Percentiles rank a stretch among this genome's conserved stretches.
Conservation (phyloP, 1,139 yeast species). For the Keqinozyma sinolaborantium region DNA sequence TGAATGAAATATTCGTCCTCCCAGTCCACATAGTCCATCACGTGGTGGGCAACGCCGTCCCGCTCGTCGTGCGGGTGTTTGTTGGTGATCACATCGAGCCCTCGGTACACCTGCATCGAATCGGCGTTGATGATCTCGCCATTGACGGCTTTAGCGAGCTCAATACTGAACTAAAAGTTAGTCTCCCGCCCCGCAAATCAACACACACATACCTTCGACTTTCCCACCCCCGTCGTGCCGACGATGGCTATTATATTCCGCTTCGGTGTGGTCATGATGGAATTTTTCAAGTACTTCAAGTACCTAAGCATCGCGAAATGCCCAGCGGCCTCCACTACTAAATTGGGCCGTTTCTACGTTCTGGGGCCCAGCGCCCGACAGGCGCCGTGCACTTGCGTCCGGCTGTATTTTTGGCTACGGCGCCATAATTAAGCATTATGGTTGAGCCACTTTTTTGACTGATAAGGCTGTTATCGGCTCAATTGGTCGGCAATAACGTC, state of each 20-base stretch:
- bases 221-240: constrained; percentile 98
- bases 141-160: constrained; percentile 68
- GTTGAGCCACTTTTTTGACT: no score
- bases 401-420: no score
- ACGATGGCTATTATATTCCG: constrained; percentile 63
- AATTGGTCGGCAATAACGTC: no score
- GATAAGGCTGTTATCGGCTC: no score
- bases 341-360: no score
- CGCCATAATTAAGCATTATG: no score
- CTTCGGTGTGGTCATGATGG: constrained; percentile 24
- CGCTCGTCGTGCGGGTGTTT: constrained; percentile 85
- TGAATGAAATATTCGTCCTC: constrained; percentile 81
- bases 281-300: constrained; percentile 19
- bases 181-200: not conserved
- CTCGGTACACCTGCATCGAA: constrained; percentile 90
- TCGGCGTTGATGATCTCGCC: constrained; percentile 96
- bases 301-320: constrained; percentile 13
- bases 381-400: no score
- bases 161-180: constrained; percentile 53
- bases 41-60: constrained; percentile 73
- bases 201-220: constrained; percentile 59
- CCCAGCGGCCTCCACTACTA: no score
- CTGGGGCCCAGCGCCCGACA: no score
- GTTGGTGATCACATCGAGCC: constrained; percentile 76
- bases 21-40: constrained; percentile 83